These are phyloP conservation scores for Eutypella sp. DNA, from an alignment of 2,329 filamentous ascomycete genomes.

Conservation along the genomic window DNA sequence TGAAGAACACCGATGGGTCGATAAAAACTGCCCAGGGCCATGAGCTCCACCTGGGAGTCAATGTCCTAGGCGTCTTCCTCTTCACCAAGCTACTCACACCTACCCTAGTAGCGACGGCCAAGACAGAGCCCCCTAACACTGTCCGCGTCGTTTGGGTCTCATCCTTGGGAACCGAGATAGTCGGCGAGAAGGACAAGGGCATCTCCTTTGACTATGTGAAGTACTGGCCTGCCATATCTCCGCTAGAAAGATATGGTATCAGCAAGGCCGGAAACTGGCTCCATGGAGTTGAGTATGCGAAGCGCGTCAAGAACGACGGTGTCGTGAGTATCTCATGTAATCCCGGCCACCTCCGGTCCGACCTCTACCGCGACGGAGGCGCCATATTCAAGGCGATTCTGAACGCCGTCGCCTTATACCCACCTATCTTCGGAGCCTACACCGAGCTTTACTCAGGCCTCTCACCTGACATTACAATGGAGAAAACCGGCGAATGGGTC, in stretches of 20 bases:
- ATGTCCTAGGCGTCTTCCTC: constrained; percentile 22
- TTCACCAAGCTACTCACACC: constrained; percentile 23
- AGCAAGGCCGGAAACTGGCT: constrained; percentile 20
- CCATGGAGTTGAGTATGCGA: constrained; percentile 19
- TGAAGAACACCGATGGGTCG: constrained; percentile 5
- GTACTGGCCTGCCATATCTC: constrained; percentile 10
- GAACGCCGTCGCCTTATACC: background rate
- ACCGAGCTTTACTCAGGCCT: background rate
- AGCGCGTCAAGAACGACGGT: constrained; percentile 16
- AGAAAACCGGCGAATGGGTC: background rate
- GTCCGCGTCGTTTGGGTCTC: constrained; percentile 25
- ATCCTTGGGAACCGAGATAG: constrained; percentile 14
- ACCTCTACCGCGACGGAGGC: constrained; percentile 13
- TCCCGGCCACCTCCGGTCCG: constrained; percentile 23
- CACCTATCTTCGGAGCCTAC: background rate
- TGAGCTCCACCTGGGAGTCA: constrained; percentile 25
- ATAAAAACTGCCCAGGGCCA: constrained; percentile 27
- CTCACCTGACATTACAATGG: background rate
- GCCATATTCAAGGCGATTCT: background rate
- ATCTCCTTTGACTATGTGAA: constrained; percentile 17
- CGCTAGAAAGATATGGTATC: constrained; percentile 12
- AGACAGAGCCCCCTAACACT: constrained; percentile 4
- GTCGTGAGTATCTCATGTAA: constrained; percentile 20
- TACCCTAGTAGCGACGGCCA: constrained; percentile 16
- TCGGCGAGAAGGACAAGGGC: constrained; percentile 10